Evolutionary conservation across 192 early-diverging fungal genomes (phyloP).

Genomic region (Paraglomus brasilianum): DNA sequence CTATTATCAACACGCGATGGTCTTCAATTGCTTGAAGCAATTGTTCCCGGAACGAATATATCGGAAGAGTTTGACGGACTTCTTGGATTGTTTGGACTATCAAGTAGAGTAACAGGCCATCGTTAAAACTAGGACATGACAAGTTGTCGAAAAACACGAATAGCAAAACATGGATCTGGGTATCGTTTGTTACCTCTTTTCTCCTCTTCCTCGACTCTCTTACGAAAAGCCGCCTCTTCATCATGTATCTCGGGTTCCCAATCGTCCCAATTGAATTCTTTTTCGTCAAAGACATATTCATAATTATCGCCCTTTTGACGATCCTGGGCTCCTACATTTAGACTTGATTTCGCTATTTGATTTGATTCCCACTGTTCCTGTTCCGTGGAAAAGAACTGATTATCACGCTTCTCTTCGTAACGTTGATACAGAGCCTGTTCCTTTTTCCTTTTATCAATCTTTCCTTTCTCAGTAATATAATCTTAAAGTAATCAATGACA

Average conservation of each 20-base stretch:
- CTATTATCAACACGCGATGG: conserved; percentile 88
- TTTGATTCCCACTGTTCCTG: conserved; percentile 93
- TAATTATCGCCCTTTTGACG: conserved; percentile 64
- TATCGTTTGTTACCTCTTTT: conserved; percentile 51
- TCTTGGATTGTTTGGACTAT: conserved; percentile 60
- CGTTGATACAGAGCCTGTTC: conserved; percentile 82
- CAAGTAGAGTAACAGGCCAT: neutral
- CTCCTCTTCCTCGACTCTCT: conserved; percentile 63
- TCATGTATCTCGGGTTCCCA: conserved; percentile 53
- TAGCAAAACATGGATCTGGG: conserved; percentile 9
- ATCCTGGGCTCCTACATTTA: conserved; percentile 54
- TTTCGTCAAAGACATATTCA: conserved; percentile 94
- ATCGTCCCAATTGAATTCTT: conserved; percentile 87
- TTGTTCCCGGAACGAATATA: conserved; percentile 83
- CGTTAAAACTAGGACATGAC: conserved; percentile 14
- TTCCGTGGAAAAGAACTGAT: conserved; percentile 72
- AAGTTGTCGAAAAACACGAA: conserved; percentile 6
- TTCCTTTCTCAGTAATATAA: conserved; percentile 98
- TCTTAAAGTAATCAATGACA: conserved; percentile 55
- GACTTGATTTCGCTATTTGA: conserved; percentile 66
- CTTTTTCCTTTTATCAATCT: conserved; percentile 93
- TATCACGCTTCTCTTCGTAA: conserved; percentile 77
- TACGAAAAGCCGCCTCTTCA: conserved; percentile 52
- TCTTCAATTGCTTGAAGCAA: conserved; percentile 82
- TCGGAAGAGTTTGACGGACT: conserved; percentile 83